Evolutionary conservation across 2,329 filamentous ascomycete genomes (phyloP).

Genomic region (Purpureocillium takamizusanense): DNA sequence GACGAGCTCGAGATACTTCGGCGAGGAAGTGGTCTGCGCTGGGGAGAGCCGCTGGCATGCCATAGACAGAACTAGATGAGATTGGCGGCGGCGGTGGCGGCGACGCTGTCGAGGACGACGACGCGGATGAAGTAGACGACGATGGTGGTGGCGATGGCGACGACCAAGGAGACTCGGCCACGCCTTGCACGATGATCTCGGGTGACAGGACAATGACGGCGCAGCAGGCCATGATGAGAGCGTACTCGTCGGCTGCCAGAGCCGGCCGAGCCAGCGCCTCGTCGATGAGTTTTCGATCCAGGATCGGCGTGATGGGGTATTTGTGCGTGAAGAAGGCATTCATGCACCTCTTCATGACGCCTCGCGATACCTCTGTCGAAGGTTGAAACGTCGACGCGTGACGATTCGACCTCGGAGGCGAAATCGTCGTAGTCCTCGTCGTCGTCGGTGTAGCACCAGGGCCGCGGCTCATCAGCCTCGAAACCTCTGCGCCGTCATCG

Average conservation of each 20-base stretch:
- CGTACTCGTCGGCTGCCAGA: slow-evolving; percentile 13
- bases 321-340: slow-evolving; percentile 23
- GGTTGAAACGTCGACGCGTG: slow-evolving; percentile 1
- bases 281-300: slow-evolving; percentile 13
- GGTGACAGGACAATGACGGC: slow-evolving; percentile 18
- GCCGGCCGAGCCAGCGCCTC: slow-evolving; percentile 6
- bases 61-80: no score
- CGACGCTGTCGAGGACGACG: no score
- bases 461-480: no score
- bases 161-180: background rate
- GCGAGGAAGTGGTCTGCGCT: slow-evolving; percentile 14
- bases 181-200: slow-evolving; percentile 11
- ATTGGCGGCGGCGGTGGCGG: no score
- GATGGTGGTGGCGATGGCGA: no score
- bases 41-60: slow-evolving; percentile 7
- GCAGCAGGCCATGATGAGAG: slow-evolving; percentile 17
- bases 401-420: no score
- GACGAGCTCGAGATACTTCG: slow-evolving; percentile 16
- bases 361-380: slow-evolving; percentile 4
- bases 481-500: no score
- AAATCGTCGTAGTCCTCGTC: no score
- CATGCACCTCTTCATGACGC: slow-evolving; percentile 14
- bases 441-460: no score
- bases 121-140: no score
- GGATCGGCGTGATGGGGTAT: slow-evolving; percentile 22